Evolutionary conservation across 2,329 filamentous ascomycete species (phyloP), one percentile per base, ranked within the genome.

Genomic region (Cercospora nicotianae): DNA sequence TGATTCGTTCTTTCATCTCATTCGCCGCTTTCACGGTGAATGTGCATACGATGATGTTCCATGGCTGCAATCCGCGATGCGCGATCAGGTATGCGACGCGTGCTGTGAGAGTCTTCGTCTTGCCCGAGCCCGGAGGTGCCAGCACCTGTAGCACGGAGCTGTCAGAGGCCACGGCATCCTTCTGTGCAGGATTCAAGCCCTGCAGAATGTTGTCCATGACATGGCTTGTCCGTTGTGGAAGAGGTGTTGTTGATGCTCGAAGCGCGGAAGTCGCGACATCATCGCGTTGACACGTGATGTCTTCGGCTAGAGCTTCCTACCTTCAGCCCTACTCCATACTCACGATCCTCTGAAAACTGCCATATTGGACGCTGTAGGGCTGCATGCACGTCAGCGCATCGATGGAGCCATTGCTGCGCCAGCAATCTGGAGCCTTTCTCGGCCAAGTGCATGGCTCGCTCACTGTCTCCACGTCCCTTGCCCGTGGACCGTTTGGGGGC

Each of bases 11-110:
- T 75, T 93, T 93, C 94, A 99, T 99, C 82, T 98, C 94, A 18
- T 86, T 87, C 18, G 94, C 92, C 0, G 95, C 94, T 79, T 98
- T 98, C 78, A 97, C 93, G 1, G 95, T 99, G 77, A 99, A 99
- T 0, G 94, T 98, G 69, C 94, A 95, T 68, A 97, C 94, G 68
- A 99, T 89, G 75, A 98, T 89, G 81, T 97, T 93, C 81, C 91
- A 89, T 75, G 94, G 94, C 66, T 88, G 86, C 73, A 92, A 87
- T 51, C 89, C 87, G 73, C 87, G 82, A 74, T 91, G 84, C 61
- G 90, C 87, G 64, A 97, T 86, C 31, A 97, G 87, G 85, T 94
- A 96, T 74, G 94, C 94, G 67, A 97, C 93, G 70, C 95, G 91
- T 55, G 94, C 92, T 0, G 94, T 97, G 64, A 99, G 85, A 0